Percentiles rank a stretch among this genome's conserved stretches.
phyloP scores from a whole-genome alignment of 768 basidiomycete species.

The Suillus alpinus region DNA sequence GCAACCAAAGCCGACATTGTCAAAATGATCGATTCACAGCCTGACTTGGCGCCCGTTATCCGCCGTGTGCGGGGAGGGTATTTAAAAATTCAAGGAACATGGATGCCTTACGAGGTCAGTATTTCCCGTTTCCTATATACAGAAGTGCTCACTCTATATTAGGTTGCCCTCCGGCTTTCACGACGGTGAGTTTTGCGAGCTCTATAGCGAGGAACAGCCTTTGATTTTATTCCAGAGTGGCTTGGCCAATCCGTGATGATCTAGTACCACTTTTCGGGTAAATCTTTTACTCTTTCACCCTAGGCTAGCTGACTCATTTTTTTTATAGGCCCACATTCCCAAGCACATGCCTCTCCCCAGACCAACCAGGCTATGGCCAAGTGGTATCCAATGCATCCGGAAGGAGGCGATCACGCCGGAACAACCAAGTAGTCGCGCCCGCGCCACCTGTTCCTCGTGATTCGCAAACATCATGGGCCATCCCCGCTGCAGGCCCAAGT shows the following conservation, averaged over 20 bases:
- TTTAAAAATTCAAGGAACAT: conserved; percentile 90
- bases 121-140: conserved; percentile 6
- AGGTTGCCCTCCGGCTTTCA: conserved; percentile 79
- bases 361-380: conserved; percentile 85
- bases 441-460: conserved; percentile 30
- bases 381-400: conserved; percentile 61
- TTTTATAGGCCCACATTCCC: conserved; percentile 74
- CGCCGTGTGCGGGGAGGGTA: conserved; percentile 85
- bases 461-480: conserved; percentile 45
- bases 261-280: conserved; percentile 88
- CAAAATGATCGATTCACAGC: conserved; percentile 89
- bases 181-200: conserved; percentile 55
- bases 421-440: conserved; percentile 38
- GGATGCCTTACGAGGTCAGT: conserved; percentile 87
- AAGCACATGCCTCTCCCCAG: conserved; percentile 77
- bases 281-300: conserved; percentile 12
- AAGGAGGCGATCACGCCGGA: conserved; percentile 60
- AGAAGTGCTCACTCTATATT: conserved; percentile 12
- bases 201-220: conserved; percentile 11
- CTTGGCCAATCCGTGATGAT: conserved; percentile 85
- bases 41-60: conserved; percentile 78
- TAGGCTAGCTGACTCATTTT: conserved; percentile 15
- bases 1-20: conserved; percentile 74
- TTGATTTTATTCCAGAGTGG: conserved; percentile 53
- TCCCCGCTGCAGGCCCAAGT: conserved; percentile 31